These are phyloP conservation scores for Sporobolomyces pararoseus DNA, from an alignment of 768 basidiomycete genomes.

Conservation along the genomic window DNA sequence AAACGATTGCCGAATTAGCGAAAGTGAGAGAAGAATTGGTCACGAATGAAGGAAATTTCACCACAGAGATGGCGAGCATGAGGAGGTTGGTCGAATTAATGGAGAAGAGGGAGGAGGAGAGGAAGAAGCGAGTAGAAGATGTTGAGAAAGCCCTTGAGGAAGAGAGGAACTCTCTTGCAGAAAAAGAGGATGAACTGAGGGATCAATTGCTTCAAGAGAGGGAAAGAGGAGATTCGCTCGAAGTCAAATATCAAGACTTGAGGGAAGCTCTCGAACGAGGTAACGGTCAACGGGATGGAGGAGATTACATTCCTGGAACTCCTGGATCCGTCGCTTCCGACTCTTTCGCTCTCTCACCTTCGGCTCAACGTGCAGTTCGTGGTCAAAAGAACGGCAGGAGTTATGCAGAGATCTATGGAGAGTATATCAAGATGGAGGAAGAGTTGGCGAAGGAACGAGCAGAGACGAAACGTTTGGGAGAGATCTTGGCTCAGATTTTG, in stretches of 20 bases:
- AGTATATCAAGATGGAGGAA: conserved; percentile 80
- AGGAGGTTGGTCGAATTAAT: conserved; percentile 74
- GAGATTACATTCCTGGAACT: conserved; percentile 5
- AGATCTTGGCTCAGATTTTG: conserved; percentile 70
- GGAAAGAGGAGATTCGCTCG: conserved; percentile 57
- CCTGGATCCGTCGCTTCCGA: neutral
- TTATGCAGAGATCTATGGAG: conserved; percentile 89
- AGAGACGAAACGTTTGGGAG: conserved; percentile 80
- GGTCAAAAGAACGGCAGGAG: conserved; percentile 70
- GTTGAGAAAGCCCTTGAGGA: conserved; percentile 79
- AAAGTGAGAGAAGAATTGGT: conserved; percentile 72
- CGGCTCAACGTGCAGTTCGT: conserved; percentile 76
- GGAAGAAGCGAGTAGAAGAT: conserved; percentile 72
- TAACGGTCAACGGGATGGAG: neutral
- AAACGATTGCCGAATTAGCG: conserved; percentile 70
- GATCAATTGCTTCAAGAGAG: conserved; percentile 72
- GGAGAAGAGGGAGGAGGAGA: conserved; percentile 80
- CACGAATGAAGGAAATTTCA: conserved; percentile 77
- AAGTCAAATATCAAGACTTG: conserved; percentile 41
- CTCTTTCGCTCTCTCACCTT: conserved; percentile 70
- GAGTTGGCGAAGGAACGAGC: conserved; percentile 70
- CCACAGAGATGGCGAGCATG: conserved; percentile 68
- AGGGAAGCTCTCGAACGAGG: conserved; percentile 42
- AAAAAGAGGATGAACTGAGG: conserved; percentile 62
- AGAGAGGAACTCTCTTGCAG: conserved; percentile 65